Evolutionary conservation across 768 basidiomycete species (phyloP).

Genomic region (Clavulina sp.): DNA sequence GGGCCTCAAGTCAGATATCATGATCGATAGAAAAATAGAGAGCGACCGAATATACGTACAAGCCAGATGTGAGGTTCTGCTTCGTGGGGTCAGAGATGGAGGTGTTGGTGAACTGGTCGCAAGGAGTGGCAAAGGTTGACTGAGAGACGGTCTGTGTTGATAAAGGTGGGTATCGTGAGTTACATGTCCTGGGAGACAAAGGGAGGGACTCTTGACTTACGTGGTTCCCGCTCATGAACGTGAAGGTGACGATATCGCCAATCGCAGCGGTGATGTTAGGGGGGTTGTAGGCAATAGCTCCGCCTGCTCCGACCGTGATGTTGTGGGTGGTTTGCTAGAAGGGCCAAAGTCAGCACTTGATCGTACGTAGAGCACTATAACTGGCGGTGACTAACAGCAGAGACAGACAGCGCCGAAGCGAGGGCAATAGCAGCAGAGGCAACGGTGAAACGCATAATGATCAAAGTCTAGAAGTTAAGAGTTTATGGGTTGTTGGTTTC

Average conservation of each 20-base stretch:
- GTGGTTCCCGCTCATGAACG: constrained; percentile 27
- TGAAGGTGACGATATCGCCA: constrained; percentile 33
- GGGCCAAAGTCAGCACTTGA: not conserved
- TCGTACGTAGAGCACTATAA: not conserved
- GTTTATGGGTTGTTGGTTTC: too few species aligned
- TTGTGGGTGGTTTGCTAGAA: constrained; percentile 4
- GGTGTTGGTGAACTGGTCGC: not conserved
- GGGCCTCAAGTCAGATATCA: not conserved
- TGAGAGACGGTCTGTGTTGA: constrained; percentile 30
- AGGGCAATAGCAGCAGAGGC: too few species aligned
- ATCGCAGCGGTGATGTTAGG: constrained; percentile 24
- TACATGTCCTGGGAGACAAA: constrained; percentile 3
- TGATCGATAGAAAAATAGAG: not conserved
- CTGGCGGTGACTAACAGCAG: constrained; percentile 3
- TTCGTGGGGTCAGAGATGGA: too few species aligned
- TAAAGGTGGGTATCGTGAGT: constrained; percentile 1
- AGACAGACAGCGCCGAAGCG: not conserved
- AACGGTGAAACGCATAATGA: too few species aligned
- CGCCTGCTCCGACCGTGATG: constrained; percentile 6
- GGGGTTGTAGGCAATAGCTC: constrained; percentile 30
- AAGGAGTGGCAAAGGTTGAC: constrained; percentile 23
- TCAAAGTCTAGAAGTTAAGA: too few species aligned
- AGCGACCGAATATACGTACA: constrained; percentile 8
- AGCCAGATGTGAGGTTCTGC: too few species aligned
- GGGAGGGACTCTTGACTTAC: constrained; percentile 10